Evolutionary conservation across 768 basidiomycete species (phyloP), one percentile per base, ranked within the genome.

Genomic region (Hysterangium stoloniferum): DNA sequence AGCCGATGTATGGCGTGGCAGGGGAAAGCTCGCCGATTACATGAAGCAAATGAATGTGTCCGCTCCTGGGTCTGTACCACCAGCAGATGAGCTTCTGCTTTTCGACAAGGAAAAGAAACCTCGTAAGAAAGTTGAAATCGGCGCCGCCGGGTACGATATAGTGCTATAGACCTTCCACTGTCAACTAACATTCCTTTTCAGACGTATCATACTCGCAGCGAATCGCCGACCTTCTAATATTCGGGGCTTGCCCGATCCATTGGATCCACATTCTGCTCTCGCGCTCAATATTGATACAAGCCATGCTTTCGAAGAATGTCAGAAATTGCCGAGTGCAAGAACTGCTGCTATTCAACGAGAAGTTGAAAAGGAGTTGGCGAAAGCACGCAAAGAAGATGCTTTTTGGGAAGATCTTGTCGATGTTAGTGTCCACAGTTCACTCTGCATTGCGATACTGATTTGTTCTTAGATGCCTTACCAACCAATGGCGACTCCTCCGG

Each of bases 381-480:
- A 70, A 43, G 81, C 83, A 63, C 84, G 82, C 61, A 86, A 92
- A 43, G 65, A 73, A 42, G 86, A 93, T 58, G 76, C 82, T 43
- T 76, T 80, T 44, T 95, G 90, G 84, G 93, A 95, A 57, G 93
- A 97, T 61, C 71, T 74, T 46, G 74, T 89, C 56, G 93, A 96
- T 66, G 86, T 90, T 61, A 62, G 76, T 65, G n/a, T n/a, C 2
- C 45, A 41, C 27, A 29, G 27, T 28, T 19, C 6, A 11, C 20
- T 20, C 20, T 1, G 11, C 19, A 46, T 15, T 8, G 15, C 6
- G 33, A 46, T 13, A 49, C 29, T 40, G 20, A 24, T 46, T 11
- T 38, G 13, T 20, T 29, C 27, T 3, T 55, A 89, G 85, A 78
- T 78, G 54, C 73, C 84, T 1, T 93, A 84, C 60, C 86, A 92